Conservation (phyloP, 768 basidiomycete genomes). For the Cyclocybe aegerita region DNA sequence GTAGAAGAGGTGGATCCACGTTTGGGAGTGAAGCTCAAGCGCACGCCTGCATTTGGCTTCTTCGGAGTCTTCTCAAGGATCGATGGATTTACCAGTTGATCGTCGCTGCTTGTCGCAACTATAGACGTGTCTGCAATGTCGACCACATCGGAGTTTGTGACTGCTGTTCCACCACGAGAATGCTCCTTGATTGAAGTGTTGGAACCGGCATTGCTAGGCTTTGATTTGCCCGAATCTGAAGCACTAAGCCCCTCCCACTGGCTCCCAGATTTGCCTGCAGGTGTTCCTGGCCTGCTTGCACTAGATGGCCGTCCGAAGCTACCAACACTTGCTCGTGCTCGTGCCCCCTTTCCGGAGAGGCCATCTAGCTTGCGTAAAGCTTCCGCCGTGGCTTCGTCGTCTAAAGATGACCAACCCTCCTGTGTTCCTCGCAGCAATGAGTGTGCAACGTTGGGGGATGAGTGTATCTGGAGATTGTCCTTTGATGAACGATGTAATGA, state of each 20-base stretch:
- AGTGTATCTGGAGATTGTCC: conserved; percentile 39
- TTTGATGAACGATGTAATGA: conserved; percentile 41
- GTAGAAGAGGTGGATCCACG: conserved; percentile 89
- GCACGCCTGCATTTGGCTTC: conserved; percentile 58
- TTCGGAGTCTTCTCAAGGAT: conserved; percentile 65
- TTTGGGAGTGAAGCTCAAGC: conserved; percentile 81
- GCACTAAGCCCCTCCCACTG: conserved; percentile 77
- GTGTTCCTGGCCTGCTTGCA: conserved; percentile 73
- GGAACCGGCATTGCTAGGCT: conserved; percentile 35
- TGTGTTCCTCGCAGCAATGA: conserved; percentile 85
- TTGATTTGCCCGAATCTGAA: conserved; percentile 37
- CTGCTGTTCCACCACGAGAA: conserved; percentile 36
- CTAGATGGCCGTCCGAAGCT: conserved; percentile 68
- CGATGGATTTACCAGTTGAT: conserved; percentile 42
- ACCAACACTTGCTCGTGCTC: conserved; percentile 74
- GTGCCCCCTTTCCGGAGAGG: conserved; percentile 70
- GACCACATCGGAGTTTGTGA: conserved; percentile 30
- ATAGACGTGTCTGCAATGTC: conserved; percentile 43
- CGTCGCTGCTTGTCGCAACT: conserved; percentile 58
- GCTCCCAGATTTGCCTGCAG: conserved; percentile 56
- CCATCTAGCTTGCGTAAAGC: conserved; percentile 94
- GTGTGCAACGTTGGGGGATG: conserved; percentile 73
- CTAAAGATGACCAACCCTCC: conserved; percentile 85
- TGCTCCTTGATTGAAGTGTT: conserved; percentile 45
- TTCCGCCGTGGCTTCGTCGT: conserved; percentile 87